A percentile compares a stretch with the other conserved stretches of the same genome.
Conservation (phyloP, 306 rosid genomes). For the Oxytropis ochrocephala region DNA sequence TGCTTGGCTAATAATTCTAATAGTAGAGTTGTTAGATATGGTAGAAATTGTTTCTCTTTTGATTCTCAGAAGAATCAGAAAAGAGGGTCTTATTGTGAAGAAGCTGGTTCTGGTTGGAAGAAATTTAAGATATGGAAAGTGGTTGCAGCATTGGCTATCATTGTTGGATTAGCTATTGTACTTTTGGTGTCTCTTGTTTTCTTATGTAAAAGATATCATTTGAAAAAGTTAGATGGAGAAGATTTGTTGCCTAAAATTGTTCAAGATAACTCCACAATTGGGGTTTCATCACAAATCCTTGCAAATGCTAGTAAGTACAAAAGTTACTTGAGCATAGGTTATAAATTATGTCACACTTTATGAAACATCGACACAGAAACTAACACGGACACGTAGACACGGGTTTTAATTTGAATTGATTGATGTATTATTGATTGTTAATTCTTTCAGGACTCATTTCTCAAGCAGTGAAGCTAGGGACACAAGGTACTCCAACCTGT, state of each 20-base stretch:
- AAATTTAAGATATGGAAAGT: slow-evolving; percentile 30
- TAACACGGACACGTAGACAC: too few species aligned
- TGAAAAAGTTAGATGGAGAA: slow-evolving; percentile 21
- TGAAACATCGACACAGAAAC: too few species aligned
- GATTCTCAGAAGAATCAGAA: slow-evolving; percentile 45
- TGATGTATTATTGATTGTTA: background rate
- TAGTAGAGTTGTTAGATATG: slow-evolving; percentile 44
- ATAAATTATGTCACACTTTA: too few species aligned
- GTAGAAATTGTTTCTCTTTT: slow-evolving; percentile 57
- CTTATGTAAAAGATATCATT: slow-evolving; percentile 32
- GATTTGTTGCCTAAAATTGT: slow-evolving; percentile 31
- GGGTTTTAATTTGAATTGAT: background rate
- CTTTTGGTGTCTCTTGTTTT: slow-evolving; percentile 39
- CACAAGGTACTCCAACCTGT: slow-evolving; percentile 42
- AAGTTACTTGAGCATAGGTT: background rate
- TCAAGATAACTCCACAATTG: slow-evolving; percentile 45
- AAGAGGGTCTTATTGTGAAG: slow-evolving; percentile 51
- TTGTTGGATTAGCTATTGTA: slow-evolving; percentile 36
- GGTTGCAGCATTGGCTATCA: slow-evolving; percentile 26
- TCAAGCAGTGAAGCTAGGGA: slow-evolving; percentile 58
- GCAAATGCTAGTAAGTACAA: slow-evolving; percentile 72
- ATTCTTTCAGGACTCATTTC: slow-evolving; percentile 56
- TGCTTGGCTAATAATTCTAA: slow-evolving; percentile 54
- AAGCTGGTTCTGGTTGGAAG: slow-evolving; percentile 23
- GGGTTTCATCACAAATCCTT: slow-evolving; percentile 59